A percentile compares a stretch with the other conserved stretches of the same genome.
Conservation (phyloP, 371 early-diverging fungal genomes). For the Lichtheimia ornata region DNA sequence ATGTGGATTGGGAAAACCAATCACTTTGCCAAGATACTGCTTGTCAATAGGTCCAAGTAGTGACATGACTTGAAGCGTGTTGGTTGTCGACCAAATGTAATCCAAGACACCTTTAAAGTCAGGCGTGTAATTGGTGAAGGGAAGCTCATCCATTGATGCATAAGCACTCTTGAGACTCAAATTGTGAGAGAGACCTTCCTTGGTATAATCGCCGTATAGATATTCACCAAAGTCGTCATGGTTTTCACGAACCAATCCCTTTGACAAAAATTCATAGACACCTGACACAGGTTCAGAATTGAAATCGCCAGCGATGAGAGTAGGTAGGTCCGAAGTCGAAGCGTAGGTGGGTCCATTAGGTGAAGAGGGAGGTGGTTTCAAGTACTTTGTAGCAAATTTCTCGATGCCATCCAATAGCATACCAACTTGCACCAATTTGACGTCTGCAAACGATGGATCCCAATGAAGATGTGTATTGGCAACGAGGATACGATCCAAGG, state of each 20-base stretch:
- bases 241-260: constrained; percentile 67
- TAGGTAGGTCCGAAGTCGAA: constrained; percentile 53
- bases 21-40: constrained; percentile 73
- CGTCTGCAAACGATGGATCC: constrained; percentile 93
- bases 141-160: constrained; percentile 71
- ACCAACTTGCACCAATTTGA: constrained; percentile 97
- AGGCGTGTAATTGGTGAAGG: constrained; percentile 96
- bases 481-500: constrained; percentile 72
- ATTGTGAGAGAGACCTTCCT: constrained; percentile 81
- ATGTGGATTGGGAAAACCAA: constrained; percentile 96
- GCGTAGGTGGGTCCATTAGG: constrained; percentile 22
- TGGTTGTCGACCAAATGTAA: constrained; percentile 94
- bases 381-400: constrained; percentile 51
- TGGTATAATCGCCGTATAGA: constrained; percentile 86
- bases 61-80: constrained; percentile 77
- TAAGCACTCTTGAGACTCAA: constrained; percentile 85
- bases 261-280: constrained; percentile 88
- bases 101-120: constrained; percentile 93
- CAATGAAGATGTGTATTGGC: constrained; percentile 95
- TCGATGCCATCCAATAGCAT: constrained; percentile 93
- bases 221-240: constrained; percentile 85
- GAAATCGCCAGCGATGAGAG: constrained; percentile 94
- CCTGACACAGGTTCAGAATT: constrained; percentile 93
- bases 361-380: constrained; percentile 32
- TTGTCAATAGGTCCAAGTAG: constrained; percentile 85